Evolutionary conservation across 257 asterid species (phyloP), one percentile per base, ranked within the genome.

Genomic region (Nicotiana noctiflora): DNA sequence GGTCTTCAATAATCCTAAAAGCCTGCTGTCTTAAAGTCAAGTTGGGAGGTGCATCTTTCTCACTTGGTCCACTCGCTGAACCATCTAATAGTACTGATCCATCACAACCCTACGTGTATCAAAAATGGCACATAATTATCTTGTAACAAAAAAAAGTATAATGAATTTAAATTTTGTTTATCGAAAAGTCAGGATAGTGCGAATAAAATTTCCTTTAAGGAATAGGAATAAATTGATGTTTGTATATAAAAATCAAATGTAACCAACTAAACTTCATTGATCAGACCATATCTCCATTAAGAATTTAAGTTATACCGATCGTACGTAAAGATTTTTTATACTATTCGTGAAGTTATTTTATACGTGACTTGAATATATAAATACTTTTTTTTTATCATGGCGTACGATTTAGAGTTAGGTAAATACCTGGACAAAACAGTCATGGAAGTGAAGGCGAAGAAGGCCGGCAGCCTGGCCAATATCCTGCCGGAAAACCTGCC

Each of bases 371-470:
- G 23, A 55, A 40, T 2, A 3, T 40, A 40, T 1, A 40, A 40
- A 18, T 55, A 55, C 0, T 17, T 15, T 55, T 55, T 53, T 53
- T 6, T 56, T 10, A 56, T 4, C 13, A 7, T 6, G 3, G 25
- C 25, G 7, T n/a, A 6, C 13, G n/a, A 57, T 32, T 44, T 6
- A 8, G 29, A 10, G 3, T 55, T 17, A 56, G 13, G 15, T 7
- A 14, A 0, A 5, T 21, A 82, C 85, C 82, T 82, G 82, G 12
- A 85, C 88, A 63, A 85, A 85, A 46, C 88, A 85, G 15, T 85
- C 88, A 11, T 85, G 88, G 21, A 85, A 85, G 55, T 79, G 83
- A 67, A 85, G 82, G 65, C 85, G 85, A 52, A 85, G 85, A 51
- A 85, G 13, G 12, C 85, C 85, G 25, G 88, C 88, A 75, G 84